Evolutionary conservation across 1,284 basidiomycete species (phyloP), one percentile per base, ranked within the genome.

Genomic region (Vanrija humicola): DNA sequence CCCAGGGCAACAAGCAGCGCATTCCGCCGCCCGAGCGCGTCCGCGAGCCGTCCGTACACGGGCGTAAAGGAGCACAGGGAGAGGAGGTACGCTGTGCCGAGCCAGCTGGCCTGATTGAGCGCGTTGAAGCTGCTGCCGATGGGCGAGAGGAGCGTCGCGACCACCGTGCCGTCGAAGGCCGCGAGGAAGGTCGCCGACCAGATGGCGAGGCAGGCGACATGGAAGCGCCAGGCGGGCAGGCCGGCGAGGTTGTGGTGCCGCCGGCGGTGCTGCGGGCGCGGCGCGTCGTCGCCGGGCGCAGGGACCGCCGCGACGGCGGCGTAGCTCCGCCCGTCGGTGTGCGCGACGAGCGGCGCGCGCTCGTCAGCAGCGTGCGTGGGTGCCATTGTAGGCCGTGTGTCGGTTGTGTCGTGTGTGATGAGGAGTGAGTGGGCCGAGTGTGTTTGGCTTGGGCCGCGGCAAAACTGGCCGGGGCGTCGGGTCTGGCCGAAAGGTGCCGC

Each of bases 31-130:
- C 91, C 90, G 59, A 94, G 76, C 59, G 93, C 88, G 75, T 94
- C 90, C 54, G 88, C 84, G 54, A 95, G 79, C 54, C 90, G 84
- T 48, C 91, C 89, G 79, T 92, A 92, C 60, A 92, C 77, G 55
- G 89, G 90, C 21, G 89, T 92, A 69, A 92, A 93, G 75, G 89
- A 91, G 72, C 72, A 93, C 49, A 92, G 84, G 40, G 87, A 88
- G 46, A 94, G 79, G 55, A 94, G 80, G 76, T 73, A 73, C 5
- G 68, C 53, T 1, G 71, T 72, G 26, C 71, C 71, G 54, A 94
- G 85, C 78, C 93, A 93, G 2, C 87, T 88, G 2, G 89, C 83
- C 62, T 88, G 84, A 44, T 77, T 68, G 51, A 73, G 70, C 5
- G 73, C 73, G 3, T 72, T 50, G 65, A 77, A 77, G 3, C 63